phyloP scores from a whole-genome alignment of 1,284 basidiomycete genomes.

The Naganishia sp. region DNA sequence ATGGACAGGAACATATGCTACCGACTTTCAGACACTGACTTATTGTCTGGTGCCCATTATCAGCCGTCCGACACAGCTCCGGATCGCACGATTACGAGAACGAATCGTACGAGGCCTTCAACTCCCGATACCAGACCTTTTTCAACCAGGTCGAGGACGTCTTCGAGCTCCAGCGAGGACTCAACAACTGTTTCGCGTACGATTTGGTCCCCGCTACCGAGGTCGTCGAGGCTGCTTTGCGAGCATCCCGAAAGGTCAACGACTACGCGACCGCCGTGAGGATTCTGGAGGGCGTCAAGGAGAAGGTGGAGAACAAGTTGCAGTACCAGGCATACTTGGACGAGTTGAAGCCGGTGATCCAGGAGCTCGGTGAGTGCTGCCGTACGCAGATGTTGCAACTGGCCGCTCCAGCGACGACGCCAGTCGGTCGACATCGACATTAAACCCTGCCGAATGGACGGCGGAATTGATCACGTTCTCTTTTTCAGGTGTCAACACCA shows the following conservation, averaged over 20 bases:
- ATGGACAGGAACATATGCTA: no score
- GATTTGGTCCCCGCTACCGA: slow-evolving; percentile 90
- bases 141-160: slow-evolving; percentile 91
- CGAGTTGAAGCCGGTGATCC: slow-evolving; percentile 78
- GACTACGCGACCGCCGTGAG: slow-evolving; percentile 96
- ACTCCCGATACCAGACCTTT: slow-evolving; percentile 88
- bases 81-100: slow-evolving; percentile 64
- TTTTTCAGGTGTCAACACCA: slow-evolving; percentile 48
- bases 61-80: slow-evolving; percentile 46
- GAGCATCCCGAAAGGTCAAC: slow-evolving; percentile 87
- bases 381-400: background rate
- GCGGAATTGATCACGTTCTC: background rate
- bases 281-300: slow-evolving; percentile 87
- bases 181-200: slow-evolving; percentile 99
- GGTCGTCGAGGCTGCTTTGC: slow-evolving; percentile 87
- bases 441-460: no score
- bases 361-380: slow-evolving; percentile 77
- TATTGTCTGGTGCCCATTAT: slow-evolving; percentile 8
- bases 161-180: slow-evolving; percentile 94
- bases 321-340: slow-evolving; percentile 89
- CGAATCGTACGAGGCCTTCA: slow-evolving; percentile 93
- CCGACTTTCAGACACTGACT: background rate
- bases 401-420: background rate
- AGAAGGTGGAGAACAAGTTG: slow-evolving; percentile 92
- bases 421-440: background rate